phyloP scores from a whole-genome alignment of 352 stramenopile genomes.

The Aphanomyces euteiches region DNA sequence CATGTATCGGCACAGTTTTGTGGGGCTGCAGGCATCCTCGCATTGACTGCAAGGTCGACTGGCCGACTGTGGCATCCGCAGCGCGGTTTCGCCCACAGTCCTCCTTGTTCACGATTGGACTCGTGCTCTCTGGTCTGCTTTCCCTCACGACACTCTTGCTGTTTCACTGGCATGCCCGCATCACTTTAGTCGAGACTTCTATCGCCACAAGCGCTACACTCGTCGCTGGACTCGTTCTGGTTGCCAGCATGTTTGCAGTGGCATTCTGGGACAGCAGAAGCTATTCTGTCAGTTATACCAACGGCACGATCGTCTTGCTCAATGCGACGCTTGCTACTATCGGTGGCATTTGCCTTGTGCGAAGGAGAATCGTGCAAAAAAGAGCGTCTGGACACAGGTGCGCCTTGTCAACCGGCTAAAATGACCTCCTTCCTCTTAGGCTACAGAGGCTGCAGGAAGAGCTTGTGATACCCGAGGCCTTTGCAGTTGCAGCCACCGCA shows the following conservation, averaged over 20 bases:
- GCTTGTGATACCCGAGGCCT: not conserved
- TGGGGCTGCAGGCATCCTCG: conserved; percentile 24
- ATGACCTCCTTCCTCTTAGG: not conserved
- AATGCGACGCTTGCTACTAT: not conserved
- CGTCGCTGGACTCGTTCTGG: not conserved
- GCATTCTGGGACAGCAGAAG: conserved; percentile 8
- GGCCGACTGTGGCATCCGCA: conserved; percentile 5
- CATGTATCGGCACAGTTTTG: conserved; percentile 4
- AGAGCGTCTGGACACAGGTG: not conserved
- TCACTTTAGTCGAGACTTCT: not conserved
- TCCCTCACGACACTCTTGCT: conserved; percentile 8
- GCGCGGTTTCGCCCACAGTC: conserved; percentile 14
- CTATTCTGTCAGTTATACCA: not conserved
- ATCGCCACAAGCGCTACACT: not conserved
- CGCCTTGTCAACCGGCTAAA: not conserved
- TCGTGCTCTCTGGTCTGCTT: conserved; percentile 1
- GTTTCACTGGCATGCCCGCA: conserved; percentile 16
- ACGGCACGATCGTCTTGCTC: not conserved
- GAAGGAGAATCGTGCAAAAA: not conserved
- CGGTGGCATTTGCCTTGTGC: not conserved
- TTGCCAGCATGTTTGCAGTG: not conserved
- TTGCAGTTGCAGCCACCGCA: not conserved
- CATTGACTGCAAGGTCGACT: conserved; percentile 16
- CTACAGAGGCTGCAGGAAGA: not conserved
- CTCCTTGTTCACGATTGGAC: conserved; percentile 5